These are phyloP conservation scores for Acanthamoeba triangularis DNA, from an alignment of 208 protist genomes.

Conservation along the genomic window DNA sequence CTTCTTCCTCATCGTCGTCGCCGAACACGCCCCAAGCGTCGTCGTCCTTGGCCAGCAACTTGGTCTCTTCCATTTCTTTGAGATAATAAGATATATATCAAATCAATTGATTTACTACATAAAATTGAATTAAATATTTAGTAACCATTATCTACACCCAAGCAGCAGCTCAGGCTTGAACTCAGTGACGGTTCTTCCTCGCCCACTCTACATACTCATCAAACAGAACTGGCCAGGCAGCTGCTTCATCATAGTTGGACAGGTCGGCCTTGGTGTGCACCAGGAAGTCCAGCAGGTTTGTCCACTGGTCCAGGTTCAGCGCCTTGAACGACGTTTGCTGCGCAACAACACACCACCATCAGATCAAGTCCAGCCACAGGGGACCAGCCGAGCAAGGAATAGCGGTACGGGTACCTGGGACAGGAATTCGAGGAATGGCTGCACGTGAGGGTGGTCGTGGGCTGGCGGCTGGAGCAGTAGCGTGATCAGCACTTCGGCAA, in stretches of 20 bases:
- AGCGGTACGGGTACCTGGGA: neutral
- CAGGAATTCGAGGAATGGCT: neutral
- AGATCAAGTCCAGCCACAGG: neutral
- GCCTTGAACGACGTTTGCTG: slow-evolving; percentile 20
- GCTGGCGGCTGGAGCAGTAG: neutral
- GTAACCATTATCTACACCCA: no score
- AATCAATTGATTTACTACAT: no score
- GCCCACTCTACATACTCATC: neutral
- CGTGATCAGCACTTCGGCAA: neutral
- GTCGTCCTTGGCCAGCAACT: neutral
- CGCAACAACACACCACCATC: neutral
- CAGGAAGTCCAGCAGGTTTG: neutral
- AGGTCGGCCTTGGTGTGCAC: neutral
- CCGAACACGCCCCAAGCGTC: slow-evolving; percentile 31
- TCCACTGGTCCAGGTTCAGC: slow-evolving; percentile 27
- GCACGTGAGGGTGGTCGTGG: neutral
- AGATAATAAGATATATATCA: neutral
- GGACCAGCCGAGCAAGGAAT: no score
- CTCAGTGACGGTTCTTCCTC: neutral
- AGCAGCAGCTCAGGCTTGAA: no score
- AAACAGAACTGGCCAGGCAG: slow-evolving; percentile 7
- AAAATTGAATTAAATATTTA: no score
- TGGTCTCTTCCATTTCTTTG: neutral
- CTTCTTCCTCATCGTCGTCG: neutral
- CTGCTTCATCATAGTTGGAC: neutral